Conservation (phyloP, 306 rosid species). For the Chamaecrista fasciculata region DNA sequence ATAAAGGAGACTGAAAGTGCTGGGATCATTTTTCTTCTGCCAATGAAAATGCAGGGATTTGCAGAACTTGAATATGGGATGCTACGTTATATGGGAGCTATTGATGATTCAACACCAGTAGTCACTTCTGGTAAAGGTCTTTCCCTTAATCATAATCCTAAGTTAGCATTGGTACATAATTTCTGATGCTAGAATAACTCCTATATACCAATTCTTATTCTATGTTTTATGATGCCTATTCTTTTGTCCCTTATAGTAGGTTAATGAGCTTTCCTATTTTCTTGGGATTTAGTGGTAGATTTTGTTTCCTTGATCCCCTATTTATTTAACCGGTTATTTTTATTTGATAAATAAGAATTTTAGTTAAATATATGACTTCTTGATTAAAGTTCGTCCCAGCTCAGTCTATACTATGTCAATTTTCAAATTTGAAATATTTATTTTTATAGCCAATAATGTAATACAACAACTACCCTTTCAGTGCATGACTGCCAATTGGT, state of each 20-base stretch:
- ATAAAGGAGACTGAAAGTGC: slow-evolving; percentile 5
- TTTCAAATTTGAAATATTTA: too few species aligned
- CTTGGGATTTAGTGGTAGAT: too few species aligned
- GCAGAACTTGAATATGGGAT: slow-evolving; percentile 94
- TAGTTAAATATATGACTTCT: neutral
- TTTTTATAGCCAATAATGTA: neutral
- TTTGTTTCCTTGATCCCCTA: too few species aligned
- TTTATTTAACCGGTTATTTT: too few species aligned
- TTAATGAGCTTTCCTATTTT: too few species aligned
- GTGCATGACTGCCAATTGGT: slow-evolving; percentile 90
- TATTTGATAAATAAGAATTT: too few species aligned
- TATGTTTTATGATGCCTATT: slow-evolving; percentile 9
- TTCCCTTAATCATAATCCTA: neutral
- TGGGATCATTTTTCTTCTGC: too few species aligned
- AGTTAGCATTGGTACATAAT: neutral
- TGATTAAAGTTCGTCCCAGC: neutral
- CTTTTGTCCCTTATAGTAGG: too few species aligned
- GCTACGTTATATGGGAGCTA: slow-evolving; percentile 84
- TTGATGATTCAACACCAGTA: slow-evolving; percentile 74
- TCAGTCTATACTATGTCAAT: too few species aligned
- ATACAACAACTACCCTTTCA: slow-evolving; percentile 32
- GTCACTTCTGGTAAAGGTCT: slow-evolving; percentile 69
- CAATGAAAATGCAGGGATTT: slow-evolving; percentile 81
- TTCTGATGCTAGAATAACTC: neutral
- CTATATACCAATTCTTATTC: neutral